Evolutionary conservation across 2,329 filamentous ascomycete species (phyloP), one percentile per base, ranked within the genome.

Genomic region (Penicillium sp.): DNA sequence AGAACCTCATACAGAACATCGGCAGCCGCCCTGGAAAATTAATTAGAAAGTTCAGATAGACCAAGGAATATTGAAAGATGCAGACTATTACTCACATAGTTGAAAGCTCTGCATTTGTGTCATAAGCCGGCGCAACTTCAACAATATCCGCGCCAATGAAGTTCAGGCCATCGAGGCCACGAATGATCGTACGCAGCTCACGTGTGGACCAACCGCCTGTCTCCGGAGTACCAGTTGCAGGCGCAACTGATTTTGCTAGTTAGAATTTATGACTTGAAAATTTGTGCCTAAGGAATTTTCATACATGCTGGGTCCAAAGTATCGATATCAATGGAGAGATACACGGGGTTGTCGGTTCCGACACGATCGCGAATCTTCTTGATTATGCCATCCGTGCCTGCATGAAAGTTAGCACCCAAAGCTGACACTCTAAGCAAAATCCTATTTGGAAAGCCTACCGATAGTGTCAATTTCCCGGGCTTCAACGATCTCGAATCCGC

Each of bases 281-380:
- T n/a, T n/a, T n/a, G n/a, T n/a, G n/a, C n/a, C n/a, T 24, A 29
- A 26, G 20, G 23, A 39, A 15, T 2, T 74, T 2, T 74, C 80
- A 70, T 70, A 84, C 82, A 93, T 4, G 89, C 89, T 7, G 91
- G 91, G 68, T 96, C 91, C 3, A 96, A 78, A 0, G 90, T 91
- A 66, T 96, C 91, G 62, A 96, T 96, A 66, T 96, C 91, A 40
- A 95, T 86, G 6, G 84, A 89, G 26, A 95, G 74, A 67, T 95
- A 95, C 0, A 94, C 88, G 0, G 90, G 90, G 54, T 85, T 86
- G 47, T 80, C 79, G 18, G 85, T 87, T 7, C 89, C 89, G 15
- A 95, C 88, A 20, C 89, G 80, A 3, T 90, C 85, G 36, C 84
- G 75, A 65, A 95, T 94, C 68, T 84, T 86, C 72, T 88, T 84